These are phyloP conservation scores for Trebouxia sp. DNA, from an alignment of 139 green algal species.

Conservation along the genomic window DNA sequence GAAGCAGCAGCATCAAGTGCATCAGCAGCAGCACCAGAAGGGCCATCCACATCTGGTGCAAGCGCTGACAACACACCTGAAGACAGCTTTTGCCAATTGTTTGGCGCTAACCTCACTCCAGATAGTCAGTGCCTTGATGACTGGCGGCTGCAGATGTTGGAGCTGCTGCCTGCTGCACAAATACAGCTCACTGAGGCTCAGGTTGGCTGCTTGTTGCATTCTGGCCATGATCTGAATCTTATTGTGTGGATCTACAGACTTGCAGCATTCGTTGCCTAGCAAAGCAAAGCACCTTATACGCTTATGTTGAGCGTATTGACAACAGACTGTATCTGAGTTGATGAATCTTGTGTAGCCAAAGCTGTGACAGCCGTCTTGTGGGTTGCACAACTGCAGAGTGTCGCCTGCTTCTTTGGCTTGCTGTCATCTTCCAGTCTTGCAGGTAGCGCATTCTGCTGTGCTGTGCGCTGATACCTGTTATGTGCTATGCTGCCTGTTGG, in stretches of 20 bases:
- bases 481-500: too few species aligned
- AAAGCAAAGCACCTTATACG: not conserved
- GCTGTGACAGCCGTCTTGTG: too few species aligned
- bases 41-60: too few species aligned
- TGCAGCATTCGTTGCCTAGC: not conserved
- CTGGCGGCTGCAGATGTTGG: constrained; percentile 7
- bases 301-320: too few species aligned
- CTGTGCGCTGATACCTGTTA: too few species aligned
- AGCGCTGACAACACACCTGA: not conserved
- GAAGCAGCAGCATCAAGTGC: not conserved
- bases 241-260: not conserved
- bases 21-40: not conserved
- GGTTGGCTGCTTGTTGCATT: not conserved
- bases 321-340: too few species aligned
- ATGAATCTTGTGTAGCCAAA: too few species aligned
- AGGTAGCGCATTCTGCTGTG: too few species aligned
- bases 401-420: too few species aligned
- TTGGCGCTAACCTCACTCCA: not conserved
- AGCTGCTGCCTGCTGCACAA: constrained; percentile 6
- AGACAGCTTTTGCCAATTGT: constrained; percentile 17
- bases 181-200: constrained; percentile 6
- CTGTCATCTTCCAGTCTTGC: too few species aligned
- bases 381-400: too few species aligned
- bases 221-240: too few species aligned
- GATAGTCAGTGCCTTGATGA: not conserved